Percentiles rank a stretch among this genome's conserved stretches.
Conservation (phyloP, 1,284 basidiomycete genomes). For the Cutaneotrichosporon spelunceum region DNA sequence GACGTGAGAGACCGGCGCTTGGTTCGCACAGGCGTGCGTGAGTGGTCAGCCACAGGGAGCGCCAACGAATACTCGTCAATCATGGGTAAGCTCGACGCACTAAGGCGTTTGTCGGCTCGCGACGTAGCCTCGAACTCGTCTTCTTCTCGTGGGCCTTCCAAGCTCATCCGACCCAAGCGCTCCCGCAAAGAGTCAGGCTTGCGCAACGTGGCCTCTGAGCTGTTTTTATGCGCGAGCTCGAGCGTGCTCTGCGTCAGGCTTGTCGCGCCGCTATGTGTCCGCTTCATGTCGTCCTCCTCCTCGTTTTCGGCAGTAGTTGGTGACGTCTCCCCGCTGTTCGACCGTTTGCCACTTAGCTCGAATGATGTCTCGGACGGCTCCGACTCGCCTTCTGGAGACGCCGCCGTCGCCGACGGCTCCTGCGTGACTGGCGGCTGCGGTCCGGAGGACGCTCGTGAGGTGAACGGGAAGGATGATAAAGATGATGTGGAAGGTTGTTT, state of each 20-base stretch:
- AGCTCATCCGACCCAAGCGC: constrained; percentile 15
- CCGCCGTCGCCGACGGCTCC: background rate
- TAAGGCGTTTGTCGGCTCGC: constrained; percentile 18
- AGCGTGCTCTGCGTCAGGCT: constrained; percentile 38
- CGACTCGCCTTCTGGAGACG: constrained; percentile 23
- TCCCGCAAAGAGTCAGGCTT: constrained; percentile 23
- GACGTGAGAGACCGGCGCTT: constrained; percentile 92
- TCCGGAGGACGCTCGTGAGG: constrained; percentile 36
- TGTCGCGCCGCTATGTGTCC: constrained; percentile 38
- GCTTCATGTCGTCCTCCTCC: constrained; percentile 24
- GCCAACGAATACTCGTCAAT: constrained; percentile 42
- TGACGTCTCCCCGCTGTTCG: constrained; percentile 40
- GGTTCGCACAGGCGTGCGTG: constrained; percentile 86
- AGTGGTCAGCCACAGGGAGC: constrained; percentile 51
- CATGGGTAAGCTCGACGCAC: constrained; percentile 51
- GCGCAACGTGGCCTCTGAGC: constrained; percentile 52
- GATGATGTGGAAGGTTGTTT: constrained; percentile 15
- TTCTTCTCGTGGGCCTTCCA: constrained; percentile 44
- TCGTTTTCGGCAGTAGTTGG: constrained; percentile 48
- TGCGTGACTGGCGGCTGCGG: constrained; percentile 13
- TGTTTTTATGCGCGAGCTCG: constrained; percentile 48
- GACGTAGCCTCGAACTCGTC: constrained; percentile 27
- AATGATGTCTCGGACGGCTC: constrained; percentile 41
- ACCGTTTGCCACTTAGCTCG: constrained; percentile 36
- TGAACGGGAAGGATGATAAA: constrained; percentile 22